Percentiles rank a stretch among this genome's conserved stretches.
phyloP scores from a whole-genome alignment of 2,329 filamentous ascomycete genomes.

The Fusarium sp. region DNA sequence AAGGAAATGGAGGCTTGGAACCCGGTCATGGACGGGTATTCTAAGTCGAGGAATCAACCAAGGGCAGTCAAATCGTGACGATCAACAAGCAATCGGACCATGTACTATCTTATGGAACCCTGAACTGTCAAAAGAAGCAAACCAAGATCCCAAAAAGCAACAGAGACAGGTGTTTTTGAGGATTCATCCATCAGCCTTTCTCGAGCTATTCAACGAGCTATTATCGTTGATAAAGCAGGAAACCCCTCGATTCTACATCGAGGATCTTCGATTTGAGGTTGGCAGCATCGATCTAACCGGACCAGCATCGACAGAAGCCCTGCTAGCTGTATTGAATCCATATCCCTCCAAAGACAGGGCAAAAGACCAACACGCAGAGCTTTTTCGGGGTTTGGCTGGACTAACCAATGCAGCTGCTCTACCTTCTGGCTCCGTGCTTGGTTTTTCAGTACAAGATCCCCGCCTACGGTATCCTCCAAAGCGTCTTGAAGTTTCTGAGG shows the following conservation, averaged over 20 bases:
- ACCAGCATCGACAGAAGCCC: constrained; percentile 80
- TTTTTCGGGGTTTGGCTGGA: constrained; percentile 62
- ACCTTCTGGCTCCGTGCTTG: constrained; percentile 73
- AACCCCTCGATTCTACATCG: constrained; percentile 68
- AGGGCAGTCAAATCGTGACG: constrained; percentile 26
- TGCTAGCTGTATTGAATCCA: constrained; percentile 73
- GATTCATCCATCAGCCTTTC: constrained; percentile 83
- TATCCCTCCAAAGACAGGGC: constrained; percentile 49
- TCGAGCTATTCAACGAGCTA: constrained; percentile 72
- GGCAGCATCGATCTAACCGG: constrained; percentile 66
- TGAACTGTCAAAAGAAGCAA: constrained; percentile 41
- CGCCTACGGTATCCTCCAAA: constrained; percentile 80
- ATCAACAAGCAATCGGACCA: constrained; percentile 70
- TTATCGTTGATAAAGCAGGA: constrained; percentile 65
- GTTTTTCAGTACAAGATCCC: constrained; percentile 80
- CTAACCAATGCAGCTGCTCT: constrained; percentile 75
- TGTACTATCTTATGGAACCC: constrained; percentile 80
- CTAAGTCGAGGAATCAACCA: constrained; percentile 64
- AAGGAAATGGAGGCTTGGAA: constrained; percentile 72
- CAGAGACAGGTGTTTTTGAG: constrained; percentile 70
- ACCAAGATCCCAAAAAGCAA: constrained; percentile 34
- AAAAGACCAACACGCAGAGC: constrained; percentile 53
- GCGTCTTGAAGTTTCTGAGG: constrained; percentile 56
- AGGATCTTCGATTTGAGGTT: constrained; percentile 75
- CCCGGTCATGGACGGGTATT: constrained; percentile 58